Evolutionary conservation across 2,329 filamentous ascomycete species (phyloP).

Genomic region (Trichophyton simii): DNA sequence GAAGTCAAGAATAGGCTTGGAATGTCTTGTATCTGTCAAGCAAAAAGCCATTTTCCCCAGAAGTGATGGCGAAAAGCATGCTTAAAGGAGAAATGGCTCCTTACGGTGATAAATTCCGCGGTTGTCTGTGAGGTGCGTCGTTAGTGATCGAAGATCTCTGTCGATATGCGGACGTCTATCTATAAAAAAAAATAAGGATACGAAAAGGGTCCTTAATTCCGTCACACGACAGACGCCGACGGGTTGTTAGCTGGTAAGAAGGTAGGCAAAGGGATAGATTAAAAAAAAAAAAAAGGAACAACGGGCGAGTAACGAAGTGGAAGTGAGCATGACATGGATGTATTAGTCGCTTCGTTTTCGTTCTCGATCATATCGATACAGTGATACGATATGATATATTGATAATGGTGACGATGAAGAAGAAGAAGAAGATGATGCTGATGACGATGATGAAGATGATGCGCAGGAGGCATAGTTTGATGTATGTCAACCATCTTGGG

Average conservation of each 20-base stretch:
- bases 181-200: neutral
- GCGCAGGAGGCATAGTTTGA: neutral
- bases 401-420: neutral
- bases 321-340: neutral
- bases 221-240: neutral
- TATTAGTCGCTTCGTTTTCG: neutral
- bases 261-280: too few species aligned
- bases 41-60: neutral
- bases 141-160: neutral
- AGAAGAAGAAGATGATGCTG: neutral
- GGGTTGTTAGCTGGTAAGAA: too few species aligned
- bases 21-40: neutral
- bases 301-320: neutral
- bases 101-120: neutral
- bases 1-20: neutral
- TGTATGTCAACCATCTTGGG: neutral
- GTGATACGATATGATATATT: neutral
- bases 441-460: neutral
- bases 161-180: neutral
- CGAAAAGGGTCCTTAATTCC: neutral
- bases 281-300: neutral
- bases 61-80: neutral
- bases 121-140: neutral
- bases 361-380: neutral
- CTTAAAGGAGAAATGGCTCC: neutral